Percentiles rank a stretch among this genome's conserved stretches.
Conservation (phyloP, 23 red algal genomes). For the Agarophyton chilense region DNA sequence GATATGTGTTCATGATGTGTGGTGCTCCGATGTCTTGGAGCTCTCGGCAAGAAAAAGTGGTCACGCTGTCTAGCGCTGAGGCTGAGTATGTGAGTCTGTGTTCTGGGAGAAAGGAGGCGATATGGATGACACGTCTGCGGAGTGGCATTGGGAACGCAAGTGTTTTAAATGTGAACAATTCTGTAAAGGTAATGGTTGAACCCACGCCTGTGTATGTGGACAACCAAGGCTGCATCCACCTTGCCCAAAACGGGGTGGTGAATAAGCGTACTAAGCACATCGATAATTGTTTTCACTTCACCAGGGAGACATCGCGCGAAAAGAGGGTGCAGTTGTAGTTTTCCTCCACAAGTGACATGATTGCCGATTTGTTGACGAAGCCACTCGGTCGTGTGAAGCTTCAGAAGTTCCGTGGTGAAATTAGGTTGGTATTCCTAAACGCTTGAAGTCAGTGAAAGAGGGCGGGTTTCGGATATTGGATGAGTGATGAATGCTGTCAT, state of each 20-base stretch:
- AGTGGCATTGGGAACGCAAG: not conserved
- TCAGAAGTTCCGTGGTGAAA: constrained; percentile 8
- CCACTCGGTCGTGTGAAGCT: constrained; percentile 13
- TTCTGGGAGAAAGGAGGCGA: no score
- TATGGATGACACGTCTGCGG: constrained; percentile 17
- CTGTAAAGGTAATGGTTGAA: not conserved
- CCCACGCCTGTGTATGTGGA: no score
- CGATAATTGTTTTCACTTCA: constrained; percentile 1
- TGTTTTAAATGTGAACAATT: not conserved
- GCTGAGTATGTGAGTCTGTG: no score
- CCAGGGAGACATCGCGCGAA: not conserved
- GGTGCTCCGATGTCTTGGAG: not conserved
- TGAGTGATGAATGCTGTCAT: no score
- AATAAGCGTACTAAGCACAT: constrained; percentile 36
- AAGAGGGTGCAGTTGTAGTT: not conserved
- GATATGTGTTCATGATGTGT: constrained; percentile 25
- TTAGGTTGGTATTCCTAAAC: no score
- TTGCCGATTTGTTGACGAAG: constrained; percentile 21
- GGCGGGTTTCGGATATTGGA: no score
- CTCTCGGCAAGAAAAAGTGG: no score
- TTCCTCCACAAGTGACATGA: not conserved
- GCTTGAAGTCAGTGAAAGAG: no score
- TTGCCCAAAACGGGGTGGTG: no score
- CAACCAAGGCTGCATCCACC: no score
- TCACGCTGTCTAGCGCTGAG: no score